Conservation (phyloP, 495 filamentous ascomycete genomes). For the Cenococcum geophilum region DNA sequence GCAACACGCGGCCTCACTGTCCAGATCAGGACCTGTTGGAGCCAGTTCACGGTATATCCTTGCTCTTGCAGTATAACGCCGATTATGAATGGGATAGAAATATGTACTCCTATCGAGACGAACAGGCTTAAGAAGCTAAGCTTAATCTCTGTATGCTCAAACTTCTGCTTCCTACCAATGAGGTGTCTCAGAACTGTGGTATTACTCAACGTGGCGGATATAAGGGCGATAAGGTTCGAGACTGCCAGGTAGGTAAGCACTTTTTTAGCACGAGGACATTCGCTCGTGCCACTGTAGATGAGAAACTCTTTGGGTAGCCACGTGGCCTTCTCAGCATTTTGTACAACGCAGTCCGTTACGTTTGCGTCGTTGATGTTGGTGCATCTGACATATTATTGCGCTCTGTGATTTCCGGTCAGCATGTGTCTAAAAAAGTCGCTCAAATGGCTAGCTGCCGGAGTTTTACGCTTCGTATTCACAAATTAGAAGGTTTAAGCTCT, state of each 20-base stretch:
- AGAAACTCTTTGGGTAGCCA: constrained; percentile 2
- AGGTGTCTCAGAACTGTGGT: constrained; percentile 9
- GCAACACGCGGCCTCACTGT: constrained; percentile 12
- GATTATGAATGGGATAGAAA: constrained; percentile 18
- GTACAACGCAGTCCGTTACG: constrained; percentile 4
- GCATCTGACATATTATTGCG: constrained; percentile 2
- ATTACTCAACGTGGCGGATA: constrained; percentile 10
- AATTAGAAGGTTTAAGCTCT: neutral
- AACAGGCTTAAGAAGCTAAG: constrained; percentile 15
- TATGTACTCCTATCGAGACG: constrained; percentile 11
- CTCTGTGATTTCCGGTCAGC: neutral
- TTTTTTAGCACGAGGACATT: constrained; percentile 5
- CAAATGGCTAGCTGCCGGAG: neutral
- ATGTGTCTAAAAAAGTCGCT: neutral
- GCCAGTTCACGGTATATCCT: constrained; percentile 18
- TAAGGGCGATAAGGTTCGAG: constrained; percentile 1
- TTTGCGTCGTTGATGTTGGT: neutral
- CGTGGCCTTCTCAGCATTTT: constrained; percentile 2
- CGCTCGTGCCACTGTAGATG: neutral
- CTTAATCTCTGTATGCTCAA: constrained; percentile 5
- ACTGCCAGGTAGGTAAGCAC: neutral
- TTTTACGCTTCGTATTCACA: constrained; percentile 12
- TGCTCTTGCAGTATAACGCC: constrained; percentile 15
- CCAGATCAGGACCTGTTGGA: constrained; percentile 19
- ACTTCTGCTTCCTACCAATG: constrained; percentile 1